phyloP scores from a whole-genome alignment of 768 basidiomycete genomes.

The Coprinopsis marcescibilis region DNA sequence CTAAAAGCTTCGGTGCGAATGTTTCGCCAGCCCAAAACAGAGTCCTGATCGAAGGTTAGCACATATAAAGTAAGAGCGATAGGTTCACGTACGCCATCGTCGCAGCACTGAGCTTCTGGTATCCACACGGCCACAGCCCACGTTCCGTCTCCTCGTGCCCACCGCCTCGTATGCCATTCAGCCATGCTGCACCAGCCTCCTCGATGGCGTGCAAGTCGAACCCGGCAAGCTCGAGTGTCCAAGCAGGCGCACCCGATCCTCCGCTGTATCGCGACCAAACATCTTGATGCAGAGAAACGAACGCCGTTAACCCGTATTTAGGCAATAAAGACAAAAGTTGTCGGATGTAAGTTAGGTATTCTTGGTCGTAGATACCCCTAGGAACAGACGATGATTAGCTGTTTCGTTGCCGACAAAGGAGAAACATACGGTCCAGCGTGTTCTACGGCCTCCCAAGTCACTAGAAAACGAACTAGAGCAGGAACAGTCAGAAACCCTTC shows the following conservation, averaged over 20 bases:
- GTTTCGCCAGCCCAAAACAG: constrained; percentile 91
- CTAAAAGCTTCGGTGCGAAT: constrained; percentile 71
- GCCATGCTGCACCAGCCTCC: constrained; percentile 81
- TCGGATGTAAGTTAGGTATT: constrained; percentile 78
- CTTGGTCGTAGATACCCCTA: constrained; percentile 79
- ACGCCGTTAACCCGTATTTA: constrained; percentile 65
- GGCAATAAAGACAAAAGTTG: constrained; percentile 63
- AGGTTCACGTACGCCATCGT: constrained; percentile 74
- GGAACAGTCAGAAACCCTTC: background rate
- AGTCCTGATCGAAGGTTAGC: constrained; percentile 44
- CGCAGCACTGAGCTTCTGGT: constrained; percentile 87
- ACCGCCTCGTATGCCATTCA: constrained; percentile 71
- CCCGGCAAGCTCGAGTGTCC: constrained; percentile 85
- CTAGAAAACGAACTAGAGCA: constrained; percentile 72
- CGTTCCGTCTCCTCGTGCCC: constrained; percentile 73
- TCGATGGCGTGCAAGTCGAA: constrained; percentile 81
- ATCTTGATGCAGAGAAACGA: constrained; percentile 86
- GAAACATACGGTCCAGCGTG: constrained; percentile 82
- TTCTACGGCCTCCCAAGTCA: constrained; percentile 97
- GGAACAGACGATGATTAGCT: background rate
- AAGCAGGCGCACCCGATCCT: constrained; percentile 94
- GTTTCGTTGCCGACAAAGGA: constrained; percentile 2
- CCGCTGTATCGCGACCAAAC: constrained; percentile 95
- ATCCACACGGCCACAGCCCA: constrained; percentile 90
- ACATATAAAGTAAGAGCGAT: constrained; percentile 1